phyloP scores from a whole-genome alignment of 192 early-diverging fungal species.

The Phlyctochytrium planicorne region DNA sequence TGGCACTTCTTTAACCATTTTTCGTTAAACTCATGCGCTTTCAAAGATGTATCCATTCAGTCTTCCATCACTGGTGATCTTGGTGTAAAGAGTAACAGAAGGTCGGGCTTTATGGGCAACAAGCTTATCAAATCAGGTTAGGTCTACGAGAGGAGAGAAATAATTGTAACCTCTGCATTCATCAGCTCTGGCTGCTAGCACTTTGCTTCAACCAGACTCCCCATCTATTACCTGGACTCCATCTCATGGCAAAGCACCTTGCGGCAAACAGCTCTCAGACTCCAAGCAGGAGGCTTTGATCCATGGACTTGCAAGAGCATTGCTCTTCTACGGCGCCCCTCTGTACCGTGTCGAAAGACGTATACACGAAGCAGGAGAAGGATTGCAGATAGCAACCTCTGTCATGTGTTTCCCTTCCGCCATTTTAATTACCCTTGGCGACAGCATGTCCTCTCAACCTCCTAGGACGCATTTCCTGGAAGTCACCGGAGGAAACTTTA shows the following conservation, averaged over 20 bases:
- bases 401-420: constrained; percentile 12
- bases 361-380: neutral
- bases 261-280: constrained; percentile 11
- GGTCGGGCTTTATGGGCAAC: too few relatives aligned
- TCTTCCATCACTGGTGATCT: neutral
- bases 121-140: too few relatives aligned
- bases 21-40: neutral
- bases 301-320: constrained; percentile 8
- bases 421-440: constrained; percentile 16
- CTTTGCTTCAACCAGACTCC: neutral
- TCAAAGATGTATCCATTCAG: neutral
- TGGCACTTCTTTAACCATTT: neutral
- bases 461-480: constrained; percentile 15
- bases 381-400: neutral
- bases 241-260: neutral
- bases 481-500: neutral
- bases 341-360: constrained; percentile 3
- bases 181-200: too few relatives aligned
- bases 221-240: neutral
- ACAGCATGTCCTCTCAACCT: constrained; percentile 5
- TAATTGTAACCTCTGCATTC: too few relatives aligned
- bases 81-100: too few relatives aligned
- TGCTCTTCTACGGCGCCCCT: constrained; percentile 14
- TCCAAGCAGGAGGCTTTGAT: constrained; percentile 9
- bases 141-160: too few relatives aligned